Percentiles rank a stretch among this genome's conserved stretches.
Conservation (phyloP, 169 alveolate species). For the Theileria equi region DNA sequence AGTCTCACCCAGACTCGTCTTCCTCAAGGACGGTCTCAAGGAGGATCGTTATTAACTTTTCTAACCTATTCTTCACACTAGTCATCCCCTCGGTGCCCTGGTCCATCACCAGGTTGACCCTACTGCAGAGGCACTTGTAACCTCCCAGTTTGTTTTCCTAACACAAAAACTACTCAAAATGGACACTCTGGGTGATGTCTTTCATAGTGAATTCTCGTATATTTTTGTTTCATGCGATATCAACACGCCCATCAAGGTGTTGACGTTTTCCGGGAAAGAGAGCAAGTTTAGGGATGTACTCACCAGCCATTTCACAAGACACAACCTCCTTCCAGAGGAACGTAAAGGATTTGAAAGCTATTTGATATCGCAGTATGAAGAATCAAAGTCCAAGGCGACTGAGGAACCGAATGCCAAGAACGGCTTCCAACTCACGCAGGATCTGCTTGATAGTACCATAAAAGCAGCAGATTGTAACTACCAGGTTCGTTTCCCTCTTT, state of each 20-base stretch:
- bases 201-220: conserved; percentile 52
- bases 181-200: conserved; percentile 50
- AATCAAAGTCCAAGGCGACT: conserved; percentile 19
- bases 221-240: conserved; percentile 57
- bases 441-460: conserved; percentile 37
- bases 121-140: not conserved
- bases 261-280: conserved; percentile 53
- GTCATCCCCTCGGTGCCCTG: conserved; percentile 1
- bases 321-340: conserved; percentile 46
- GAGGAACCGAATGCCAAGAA: not conserved
- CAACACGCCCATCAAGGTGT: conserved; percentile 48
- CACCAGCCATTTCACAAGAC: conserved; percentile 43
- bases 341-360: conserved; percentile 44
- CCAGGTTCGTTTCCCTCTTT: conserved; percentile 21
- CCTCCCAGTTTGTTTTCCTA: not conserved
- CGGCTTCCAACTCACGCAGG: conserved; percentile 26
- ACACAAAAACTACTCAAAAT: conserved; percentile 1
- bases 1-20: conserved; percentile 88
- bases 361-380: conserved; percentile 38
- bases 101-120: not conserved
- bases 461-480: conserved; percentile 48
- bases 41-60: conserved; percentile 83
- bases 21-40: conserved; percentile 86
- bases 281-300: conserved; percentile 34
- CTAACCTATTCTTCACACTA: not conserved